phyloP scores from a whole-genome alignment of 371 early-diverging fungal species.

The Rhizopus microsporus region DNA sequence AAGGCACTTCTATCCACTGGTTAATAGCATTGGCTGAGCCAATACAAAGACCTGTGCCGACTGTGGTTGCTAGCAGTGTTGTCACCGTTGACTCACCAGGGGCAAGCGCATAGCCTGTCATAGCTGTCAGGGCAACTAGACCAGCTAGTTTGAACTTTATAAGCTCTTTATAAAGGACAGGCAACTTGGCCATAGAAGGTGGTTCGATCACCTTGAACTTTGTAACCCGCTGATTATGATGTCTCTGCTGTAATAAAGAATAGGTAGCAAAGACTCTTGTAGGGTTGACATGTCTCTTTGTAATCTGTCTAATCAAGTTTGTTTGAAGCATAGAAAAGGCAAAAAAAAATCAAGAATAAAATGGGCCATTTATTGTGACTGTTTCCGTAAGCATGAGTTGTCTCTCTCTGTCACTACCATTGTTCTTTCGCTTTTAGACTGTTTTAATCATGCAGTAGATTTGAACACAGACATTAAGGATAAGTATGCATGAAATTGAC shows the following conservation, averaged over 20 bases:
- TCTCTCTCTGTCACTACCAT: no score
- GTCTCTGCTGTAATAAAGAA: slow-evolving; percentile 8
- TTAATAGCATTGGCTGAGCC: slow-evolving; percentile 93
- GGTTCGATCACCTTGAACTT: slow-evolving; percentile 45
- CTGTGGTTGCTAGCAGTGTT: slow-evolving; percentile 79
- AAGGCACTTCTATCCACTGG: slow-evolving; percentile 95
- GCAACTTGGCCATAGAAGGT: slow-evolving; percentile 36
- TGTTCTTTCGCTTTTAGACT: no score
- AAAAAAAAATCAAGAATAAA: no score
- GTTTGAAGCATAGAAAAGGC: no score
- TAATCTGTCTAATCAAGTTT: no score
- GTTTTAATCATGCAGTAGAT: no score
- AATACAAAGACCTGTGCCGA: slow-evolving; percentile 92
- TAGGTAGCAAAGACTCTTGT: slow-evolving; percentile 3
- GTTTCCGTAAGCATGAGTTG: no score
- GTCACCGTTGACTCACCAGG: slow-evolving; percentile 74
- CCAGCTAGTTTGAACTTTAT: slow-evolving; percentile 86
- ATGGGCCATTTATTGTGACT: no score
- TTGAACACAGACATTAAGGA: no score
- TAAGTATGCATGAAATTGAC: no score
- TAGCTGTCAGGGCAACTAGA: slow-evolving; percentile 90
- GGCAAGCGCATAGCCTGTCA: slow-evolving; percentile 94
- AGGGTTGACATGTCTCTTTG: background rate
- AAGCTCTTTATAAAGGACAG: slow-evolving; percentile 60
- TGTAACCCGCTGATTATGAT: slow-evolving; percentile 23